Evolutionary conservation across 202 grass and related monocot genomes (phyloP).

Genomic region (Eragrostis tef): DNA sequence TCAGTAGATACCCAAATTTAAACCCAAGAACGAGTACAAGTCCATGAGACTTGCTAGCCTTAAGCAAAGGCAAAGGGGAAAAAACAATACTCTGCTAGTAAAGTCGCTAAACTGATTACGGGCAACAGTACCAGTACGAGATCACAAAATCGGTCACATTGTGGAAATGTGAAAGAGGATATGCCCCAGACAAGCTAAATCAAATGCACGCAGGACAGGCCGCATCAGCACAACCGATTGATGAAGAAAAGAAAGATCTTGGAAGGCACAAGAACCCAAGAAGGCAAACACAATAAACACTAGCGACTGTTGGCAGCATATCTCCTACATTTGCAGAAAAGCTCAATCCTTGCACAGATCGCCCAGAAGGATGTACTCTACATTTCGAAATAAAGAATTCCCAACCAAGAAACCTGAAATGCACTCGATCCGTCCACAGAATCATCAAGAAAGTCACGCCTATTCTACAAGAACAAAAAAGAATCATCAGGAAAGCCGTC

Average conservation of each 20-base stretch:
- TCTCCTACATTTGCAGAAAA: constrained; percentile 15
- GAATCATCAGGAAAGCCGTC: neutral
- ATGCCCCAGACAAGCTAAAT: neutral
- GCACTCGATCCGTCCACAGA: neutral
- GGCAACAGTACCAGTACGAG: neutral
- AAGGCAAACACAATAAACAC: neutral
- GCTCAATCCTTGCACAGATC: neutral
- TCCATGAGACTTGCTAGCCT: too few relatives aligned
- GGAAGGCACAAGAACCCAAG: constrained; percentile 28
- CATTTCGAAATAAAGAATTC: constrained; percentile 9
- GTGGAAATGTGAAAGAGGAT: neutral
- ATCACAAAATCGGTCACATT: neutral
- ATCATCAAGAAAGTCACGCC: neutral
- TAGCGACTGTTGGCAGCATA: neutral
- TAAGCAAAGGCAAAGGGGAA: too few relatives aligned
- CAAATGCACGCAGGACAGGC: neutral
- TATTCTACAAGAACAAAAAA: neutral
- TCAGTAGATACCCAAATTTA: constrained; percentile 8
- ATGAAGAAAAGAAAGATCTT: neutral
- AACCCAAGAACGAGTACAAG: too few relatives aligned
- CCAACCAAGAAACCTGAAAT: constrained; percentile 9
- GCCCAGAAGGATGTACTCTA: neutral
- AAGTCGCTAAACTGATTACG: constrained; percentile 17
- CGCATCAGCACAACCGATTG: neutral
- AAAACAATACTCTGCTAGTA: too few relatives aligned